A percentile compares a stretch with the other conserved stretches of the same genome.
These are phyloP conservation scores for Trypanosoma brucei DNA, from an alignment of 208 protist genomes.

Conservation along the genomic window DNA sequence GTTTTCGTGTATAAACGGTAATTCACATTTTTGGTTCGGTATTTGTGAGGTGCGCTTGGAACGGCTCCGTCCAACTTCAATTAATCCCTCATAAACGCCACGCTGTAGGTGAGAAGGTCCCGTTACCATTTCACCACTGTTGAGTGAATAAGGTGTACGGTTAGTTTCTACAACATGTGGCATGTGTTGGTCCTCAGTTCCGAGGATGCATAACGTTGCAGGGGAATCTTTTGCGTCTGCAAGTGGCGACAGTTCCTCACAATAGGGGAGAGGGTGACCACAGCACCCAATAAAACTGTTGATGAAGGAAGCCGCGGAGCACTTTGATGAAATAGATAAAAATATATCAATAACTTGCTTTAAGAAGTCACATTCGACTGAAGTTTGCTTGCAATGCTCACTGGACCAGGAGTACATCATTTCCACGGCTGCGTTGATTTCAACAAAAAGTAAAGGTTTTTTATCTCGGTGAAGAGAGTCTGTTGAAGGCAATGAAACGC, in stretches of 20 bases:
- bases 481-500: not conserved
- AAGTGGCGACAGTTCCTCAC: not conserved
- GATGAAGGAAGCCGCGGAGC: conserved; percentile 3
- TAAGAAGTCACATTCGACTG: no score
- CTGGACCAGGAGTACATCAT: conserved; percentile 14
- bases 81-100: not conserved
- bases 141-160: not conserved
- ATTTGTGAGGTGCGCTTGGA: not conserved
- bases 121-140: not conserved
- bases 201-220: conserved; percentile 1
- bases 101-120: not conserved
- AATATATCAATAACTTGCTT: conserved; percentile 6
- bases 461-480: not conserved
- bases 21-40: not conserved
- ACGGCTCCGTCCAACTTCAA: not conserved
- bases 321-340: not conserved
- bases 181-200: not conserved
- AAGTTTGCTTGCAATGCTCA: not conserved
- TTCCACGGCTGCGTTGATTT: conserved; percentile 17
- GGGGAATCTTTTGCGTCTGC: not conserved
- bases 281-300: conserved; percentile 6
- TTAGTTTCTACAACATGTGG: no score
- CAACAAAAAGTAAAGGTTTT: conserved; percentile 17
- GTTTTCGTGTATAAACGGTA: not conserved
- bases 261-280: not conserved